These are phyloP conservation scores for Catharanthus roseus DNA, from an alignment of 257 asterid species.

Conservation along the genomic window DNA sequence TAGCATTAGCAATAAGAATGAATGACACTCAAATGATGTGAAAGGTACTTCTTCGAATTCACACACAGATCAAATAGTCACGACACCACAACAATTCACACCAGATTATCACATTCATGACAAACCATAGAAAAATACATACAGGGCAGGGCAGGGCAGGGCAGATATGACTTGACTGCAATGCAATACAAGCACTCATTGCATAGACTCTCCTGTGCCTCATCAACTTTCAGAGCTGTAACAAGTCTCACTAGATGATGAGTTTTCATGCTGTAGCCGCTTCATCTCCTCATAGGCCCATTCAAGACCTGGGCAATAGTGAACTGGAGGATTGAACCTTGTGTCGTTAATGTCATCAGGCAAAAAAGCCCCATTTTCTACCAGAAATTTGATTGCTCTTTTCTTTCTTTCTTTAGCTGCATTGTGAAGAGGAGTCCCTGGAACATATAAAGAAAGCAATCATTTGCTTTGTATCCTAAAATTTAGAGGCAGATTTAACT, in stretches of 20 bases:
- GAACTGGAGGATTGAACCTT: constrained; percentile 96
- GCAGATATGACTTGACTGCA: not conserved
- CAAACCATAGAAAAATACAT: not conserved
- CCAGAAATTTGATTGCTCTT: constrained; percentile 71
- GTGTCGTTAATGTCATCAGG: constrained; percentile 80
- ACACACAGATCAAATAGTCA: not conserved
- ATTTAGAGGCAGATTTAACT: not conserved
- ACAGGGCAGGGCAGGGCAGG: too few species aligned
- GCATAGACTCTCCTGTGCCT: not conserved
- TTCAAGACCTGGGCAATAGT: constrained; percentile 94
- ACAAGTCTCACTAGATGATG: constrained; percentile 72
- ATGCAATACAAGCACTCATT: not conserved
- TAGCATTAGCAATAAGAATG: too few species aligned
- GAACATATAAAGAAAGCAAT: constrained; percentile 4
- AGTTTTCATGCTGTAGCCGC: constrained; percentile 56
- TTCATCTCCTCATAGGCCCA: constrained; percentile 93
- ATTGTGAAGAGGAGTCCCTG: constrained; percentile 98
- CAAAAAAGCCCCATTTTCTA: constrained; percentile 88
- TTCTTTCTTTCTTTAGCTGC: constrained; percentile 92
- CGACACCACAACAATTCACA: not conserved
- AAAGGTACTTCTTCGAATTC: too few species aligned
- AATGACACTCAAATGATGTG: too few species aligned
- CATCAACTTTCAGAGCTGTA: constrained; percentile 67
- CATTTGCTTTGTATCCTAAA: not conserved
- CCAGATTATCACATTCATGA: not conserved